phyloP scores from a whole-genome alignment of 257 asterid species.

The Dorcoceras hygrometricum region DNA sequence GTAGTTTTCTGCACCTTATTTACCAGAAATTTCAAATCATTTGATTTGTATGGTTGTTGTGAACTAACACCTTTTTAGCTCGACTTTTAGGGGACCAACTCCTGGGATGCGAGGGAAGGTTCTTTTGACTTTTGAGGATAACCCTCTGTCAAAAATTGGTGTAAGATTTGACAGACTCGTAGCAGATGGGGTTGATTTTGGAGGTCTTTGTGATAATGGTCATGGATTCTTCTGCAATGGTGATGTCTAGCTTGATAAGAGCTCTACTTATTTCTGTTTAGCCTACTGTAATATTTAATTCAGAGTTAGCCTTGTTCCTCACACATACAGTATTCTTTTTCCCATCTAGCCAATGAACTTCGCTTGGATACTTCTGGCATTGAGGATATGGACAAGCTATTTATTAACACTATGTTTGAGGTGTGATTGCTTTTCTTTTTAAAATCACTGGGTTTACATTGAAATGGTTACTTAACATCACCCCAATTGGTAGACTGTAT shows the following conservation, averaged over 20 bases:
- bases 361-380: conserved; percentile 60
- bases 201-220: conserved; percentile 75
- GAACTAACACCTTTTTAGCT: conserved; percentile 27
- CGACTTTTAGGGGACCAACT: conserved; percentile 73
- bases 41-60: conserved; percentile 9
- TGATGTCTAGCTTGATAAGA: conserved; percentile 33
- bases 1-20: neutral
- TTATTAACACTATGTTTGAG: conserved; percentile 79
- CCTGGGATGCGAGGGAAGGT: conserved; percentile 84
- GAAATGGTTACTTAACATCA: conserved; percentile 12
- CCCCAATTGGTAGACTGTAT: conserved; percentile 51
- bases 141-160: conserved; percentile 79
- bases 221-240: conserved; percentile 97
- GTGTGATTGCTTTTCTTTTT: conserved; percentile 34
- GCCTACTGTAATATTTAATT: conserved; percentile 15
- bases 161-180: conserved; percentile 76
- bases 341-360: conserved; percentile 59
- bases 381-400: conserved; percentile 72
- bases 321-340: conserved; percentile 18
- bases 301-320: conserved; percentile 12
- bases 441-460: conserved; percentile 12
- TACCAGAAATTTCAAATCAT: neutral
- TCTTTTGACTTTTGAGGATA: conserved; percentile 72
- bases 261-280: conserved; percentile 10
- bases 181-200: conserved; percentile 87